A percentile compares a stretch with the other conserved stretches of the same genome.
These are phyloP conservation scores for Citropsis articulata DNA, from an alignment of 345 rosid species.

Conservation along the genomic window DNA sequence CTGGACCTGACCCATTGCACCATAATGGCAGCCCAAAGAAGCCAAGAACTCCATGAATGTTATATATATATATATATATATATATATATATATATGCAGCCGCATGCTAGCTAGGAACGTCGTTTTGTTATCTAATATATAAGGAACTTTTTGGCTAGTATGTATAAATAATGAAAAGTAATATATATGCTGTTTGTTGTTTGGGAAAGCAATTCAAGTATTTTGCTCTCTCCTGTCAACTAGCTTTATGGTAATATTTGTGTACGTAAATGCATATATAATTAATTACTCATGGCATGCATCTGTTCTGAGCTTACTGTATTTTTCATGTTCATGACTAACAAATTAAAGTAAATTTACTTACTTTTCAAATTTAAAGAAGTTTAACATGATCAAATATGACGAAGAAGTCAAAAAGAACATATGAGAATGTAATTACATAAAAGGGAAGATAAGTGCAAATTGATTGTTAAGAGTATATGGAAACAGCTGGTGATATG, in stretches of 20 bases:
- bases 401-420: neutral
- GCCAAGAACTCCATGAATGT: slow-evolving; percentile 32
- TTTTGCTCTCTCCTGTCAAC: too few relatives aligned
- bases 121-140: neutral
- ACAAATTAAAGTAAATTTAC: too few relatives aligned
- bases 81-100: neutral
- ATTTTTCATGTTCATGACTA: too few relatives aligned
- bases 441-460: neutral
- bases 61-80: neutral
- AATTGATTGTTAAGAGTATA: neutral
- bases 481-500: neutral
- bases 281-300: too few relatives aligned
- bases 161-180: too few relatives aligned
- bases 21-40: slow-evolving; percentile 39
- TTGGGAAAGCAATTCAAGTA: too few relatives aligned
- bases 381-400: too few relatives aligned
- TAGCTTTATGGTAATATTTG: too few relatives aligned
- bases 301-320: too few relatives aligned
- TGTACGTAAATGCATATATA: too few relatives aligned
- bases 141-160: neutral
- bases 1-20: slow-evolving; percentile 54
- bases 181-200: too few relatives aligned
- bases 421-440: neutral
- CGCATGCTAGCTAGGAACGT: neutral
- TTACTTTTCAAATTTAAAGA: too few relatives aligned